Conservation (phyloP, 2,329 filamentous ascomycete species). For the Colletotrichum noveboracense region DNA sequence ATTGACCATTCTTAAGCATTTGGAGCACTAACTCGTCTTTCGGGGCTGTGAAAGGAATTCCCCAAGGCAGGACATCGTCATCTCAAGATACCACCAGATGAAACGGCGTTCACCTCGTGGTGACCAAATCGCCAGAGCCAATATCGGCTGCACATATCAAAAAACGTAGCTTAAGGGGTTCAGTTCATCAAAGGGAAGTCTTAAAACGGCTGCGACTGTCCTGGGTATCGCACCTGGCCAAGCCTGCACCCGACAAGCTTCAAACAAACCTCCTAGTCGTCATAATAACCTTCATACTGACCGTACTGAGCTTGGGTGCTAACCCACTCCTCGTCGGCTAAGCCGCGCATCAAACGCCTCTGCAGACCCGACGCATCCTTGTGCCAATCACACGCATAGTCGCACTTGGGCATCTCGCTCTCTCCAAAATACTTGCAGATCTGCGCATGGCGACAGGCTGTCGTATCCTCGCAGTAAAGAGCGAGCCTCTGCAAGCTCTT, state of each 20-base stretch:
- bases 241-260: not conserved
- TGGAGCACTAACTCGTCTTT: not conserved
- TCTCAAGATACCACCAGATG: not conserved
- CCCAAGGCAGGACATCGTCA: not conserved
- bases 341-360: conserved; percentile 58
- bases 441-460: conserved; percentile 74
- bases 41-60: not conserved
- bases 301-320: conserved; percentile 67
- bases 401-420: conserved; percentile 60
- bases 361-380: conserved; percentile 68
- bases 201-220: not conserved
- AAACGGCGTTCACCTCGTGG: not conserved
- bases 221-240: not conserved
- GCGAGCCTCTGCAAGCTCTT: conserved; percentile 73
- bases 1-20: not conserved
- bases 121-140: not conserved
- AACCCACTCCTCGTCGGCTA: conserved; percentile 67
- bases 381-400: conserved; percentile 81
- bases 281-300: conserved; percentile 60
- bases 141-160: not conserved
- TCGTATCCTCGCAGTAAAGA: conserved; percentile 80
- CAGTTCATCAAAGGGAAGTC: not conserved
- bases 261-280: conserved; percentile 36
- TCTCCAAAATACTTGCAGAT: conserved; percentile 84
- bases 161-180: not conserved